Percentiles rank a stretch among this genome's conserved stretches.
Evolutionary conservation across 1,284 basidiomycete species (phyloP).

Genomic region (Trametes pubescens): DNA sequence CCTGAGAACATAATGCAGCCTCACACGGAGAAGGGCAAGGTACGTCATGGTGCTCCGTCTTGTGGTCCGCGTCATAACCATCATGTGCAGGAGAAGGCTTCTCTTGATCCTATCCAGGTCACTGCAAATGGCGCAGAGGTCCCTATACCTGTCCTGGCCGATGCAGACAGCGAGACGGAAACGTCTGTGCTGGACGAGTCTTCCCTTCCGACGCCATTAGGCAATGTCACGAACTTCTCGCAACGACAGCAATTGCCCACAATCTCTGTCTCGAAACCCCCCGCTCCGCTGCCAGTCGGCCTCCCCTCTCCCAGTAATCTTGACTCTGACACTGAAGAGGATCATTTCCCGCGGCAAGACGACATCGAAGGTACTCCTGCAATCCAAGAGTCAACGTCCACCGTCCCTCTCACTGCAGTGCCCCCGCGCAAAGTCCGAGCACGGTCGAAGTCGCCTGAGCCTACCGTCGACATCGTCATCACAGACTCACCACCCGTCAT

Average conservation of each 20-base stretch:
- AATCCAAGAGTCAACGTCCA: conserved; percentile 15
- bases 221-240: conserved; percentile 35
- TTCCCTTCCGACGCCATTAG: conserved; percentile 34
- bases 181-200: conserved; percentile 32
- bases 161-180: conserved; percentile 34
- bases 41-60: conserved; percentile 35
- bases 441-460: conserved; percentile 25
- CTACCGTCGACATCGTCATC: conserved; percentile 19
- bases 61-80: conserved; percentile 8
- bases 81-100: conserved; percentile 35
- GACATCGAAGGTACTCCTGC: conserved; percentile 33
- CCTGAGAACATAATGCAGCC: conserved; percentile 47
- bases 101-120: conserved; percentile 37
- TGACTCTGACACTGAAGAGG: conserved; percentile 52
- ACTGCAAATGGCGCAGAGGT: conserved; percentile 45
- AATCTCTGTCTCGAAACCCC: conserved; percentile 73
- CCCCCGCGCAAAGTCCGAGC: conserved; percentile 28
- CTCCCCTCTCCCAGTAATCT: conserved; percentile 72
- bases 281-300: conserved; percentile 68
- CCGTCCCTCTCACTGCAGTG: conserved; percentile 25
- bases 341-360: conserved; percentile 53
- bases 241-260: conserved; percentile 50
- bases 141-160: conserved; percentile 47
- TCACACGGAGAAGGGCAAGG: conserved; percentile 59
- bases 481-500: conserved; percentile 19